Evolutionary conservation across 805 yeast species (phyloP), one percentile per base, ranked within the genome.

Genomic region (Spathaspora boniae): DNA sequence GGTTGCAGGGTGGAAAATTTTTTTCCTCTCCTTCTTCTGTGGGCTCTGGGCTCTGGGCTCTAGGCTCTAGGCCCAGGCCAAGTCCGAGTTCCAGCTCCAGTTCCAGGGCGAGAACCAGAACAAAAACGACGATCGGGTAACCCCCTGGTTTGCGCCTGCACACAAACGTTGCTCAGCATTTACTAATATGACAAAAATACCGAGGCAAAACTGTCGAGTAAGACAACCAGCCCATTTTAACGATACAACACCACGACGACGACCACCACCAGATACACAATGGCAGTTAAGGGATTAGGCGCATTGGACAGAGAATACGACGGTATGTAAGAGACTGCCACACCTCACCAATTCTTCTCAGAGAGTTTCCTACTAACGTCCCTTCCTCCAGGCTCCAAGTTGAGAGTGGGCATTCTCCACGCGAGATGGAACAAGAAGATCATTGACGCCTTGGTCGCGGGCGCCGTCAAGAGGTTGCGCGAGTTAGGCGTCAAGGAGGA

Each of bases 391-490:
- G 74, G 78, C 9, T 71, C 82, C 19, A 54, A 65, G 2, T 67
- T 89, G 45, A 75, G 82, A 48, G 70, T 93, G 36, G 96, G 91
- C 23, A 87, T 93, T 53, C 74, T 93, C 38, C 96, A 89, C 59
- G 97, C 98, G 11, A 84, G 98, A 61, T 93, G 98, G 98, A 93
- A 93, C 62, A 60, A 67, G 26, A 64, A 68, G 31, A 78, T 93
- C 44, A 87, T 93, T 50, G 80, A 78, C 30, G 82, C 86, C 9
- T 69, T 93, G 30, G 89, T 89, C 5, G 64, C 73, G 21, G 98
- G 98, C 36, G 88, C 93, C 16, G 59, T 78, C 24, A 58, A 65
- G 21, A 75, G 76, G 56, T 64, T 89, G 54, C 45, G 51, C 30
- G 73, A 72, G 29, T 62, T 83, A 37, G 88, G 88, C 18, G 98